Evolutionary conservation across 2,329 filamentous ascomycete genomes (phyloP).

Genomic region (Peltaster fructicola): DNA sequence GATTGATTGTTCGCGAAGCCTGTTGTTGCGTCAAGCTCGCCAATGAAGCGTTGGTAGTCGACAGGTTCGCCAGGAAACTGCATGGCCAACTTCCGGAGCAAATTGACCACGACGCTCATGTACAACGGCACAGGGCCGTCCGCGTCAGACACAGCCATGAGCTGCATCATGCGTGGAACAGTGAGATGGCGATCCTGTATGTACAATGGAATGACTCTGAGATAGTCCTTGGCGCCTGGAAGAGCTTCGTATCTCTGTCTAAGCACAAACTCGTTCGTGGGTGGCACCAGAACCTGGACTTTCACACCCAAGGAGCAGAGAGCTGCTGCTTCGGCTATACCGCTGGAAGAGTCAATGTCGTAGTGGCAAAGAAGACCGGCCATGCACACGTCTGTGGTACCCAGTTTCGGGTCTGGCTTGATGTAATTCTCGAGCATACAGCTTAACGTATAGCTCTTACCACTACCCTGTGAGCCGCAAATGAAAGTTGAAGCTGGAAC

Average conservation of each 20-base stretch:
- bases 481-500: constrained; percentile 42
- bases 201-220: constrained; percentile 29
- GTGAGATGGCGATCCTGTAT: constrained; percentile 33
- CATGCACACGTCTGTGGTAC: constrained; percentile 32
- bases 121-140: constrained; percentile 35
- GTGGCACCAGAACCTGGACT: constrained; percentile 35
- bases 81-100: constrained; percentile 42
- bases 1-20: constrained; percentile 36
- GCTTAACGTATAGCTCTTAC: constrained; percentile 43
- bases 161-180: constrained; percentile 33
- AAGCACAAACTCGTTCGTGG: constrained; percentile 28
- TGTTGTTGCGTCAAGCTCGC: constrained; percentile 18
- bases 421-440: constrained; percentile 44
- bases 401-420: constrained; percentile 24
- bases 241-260: constrained; percentile 25
- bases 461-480: constrained; percentile 44
- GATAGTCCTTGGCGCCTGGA: constrained; percentile 19
- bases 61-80: constrained; percentile 26
- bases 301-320: constrained; percentile 30
- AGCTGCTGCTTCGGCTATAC: constrained; percentile 40
- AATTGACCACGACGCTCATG: constrained; percentile 33
- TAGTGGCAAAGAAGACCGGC: constrained; percentile 44
- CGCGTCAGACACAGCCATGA: constrained; percentile 34
- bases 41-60: constrained; percentile 33
- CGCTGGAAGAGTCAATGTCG: constrained; percentile 28